Evolutionary conservation across 768 basidiomycete genomes (phyloP).

Genomic region (Ramaria sp.): DNA sequence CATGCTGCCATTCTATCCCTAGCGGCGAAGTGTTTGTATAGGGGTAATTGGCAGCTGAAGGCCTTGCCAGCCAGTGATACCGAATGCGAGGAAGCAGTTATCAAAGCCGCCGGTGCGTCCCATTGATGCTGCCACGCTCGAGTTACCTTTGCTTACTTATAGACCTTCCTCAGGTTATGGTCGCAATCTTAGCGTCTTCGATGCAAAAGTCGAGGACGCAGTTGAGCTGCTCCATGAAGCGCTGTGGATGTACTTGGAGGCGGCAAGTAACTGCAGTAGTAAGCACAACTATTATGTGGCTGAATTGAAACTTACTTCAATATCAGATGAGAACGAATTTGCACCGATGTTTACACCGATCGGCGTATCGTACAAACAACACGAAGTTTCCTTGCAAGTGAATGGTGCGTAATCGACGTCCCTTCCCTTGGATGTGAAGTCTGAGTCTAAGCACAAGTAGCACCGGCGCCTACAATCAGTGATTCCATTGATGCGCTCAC

Average conservation of each 20-base stretch:
- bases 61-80: constrained; percentile 56
- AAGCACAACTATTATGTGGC: constrained; percentile 9
- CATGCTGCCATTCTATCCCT: constrained; percentile 71
- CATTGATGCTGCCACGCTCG: background rate
- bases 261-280: constrained; percentile 66
- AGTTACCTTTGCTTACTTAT: background rate
- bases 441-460: constrained; percentile 23
- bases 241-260: constrained; percentile 56
- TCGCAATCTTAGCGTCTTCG: constrained; percentile 36
- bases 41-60: constrained; percentile 43
- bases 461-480: constrained; percentile 66
- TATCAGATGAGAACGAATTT: constrained; percentile 53
- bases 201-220: constrained; percentile 41
- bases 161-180: constrained; percentile 28
- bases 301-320: background rate
- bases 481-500: constrained; percentile 61
- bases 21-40: constrained; percentile 59
- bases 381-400: constrained; percentile 36
- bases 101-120: constrained; percentile 43
- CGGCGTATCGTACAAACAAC: constrained; percentile 42
- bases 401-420: constrained; percentile 27
- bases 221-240: constrained; percentile 51
- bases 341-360: constrained; percentile 62
- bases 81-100: constrained; percentile 47
- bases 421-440: background rate